These are phyloP conservation scores for Jaltomata sinuosa DNA, from an alignment of 257 asterid genomes.

Conservation along the genomic window DNA sequence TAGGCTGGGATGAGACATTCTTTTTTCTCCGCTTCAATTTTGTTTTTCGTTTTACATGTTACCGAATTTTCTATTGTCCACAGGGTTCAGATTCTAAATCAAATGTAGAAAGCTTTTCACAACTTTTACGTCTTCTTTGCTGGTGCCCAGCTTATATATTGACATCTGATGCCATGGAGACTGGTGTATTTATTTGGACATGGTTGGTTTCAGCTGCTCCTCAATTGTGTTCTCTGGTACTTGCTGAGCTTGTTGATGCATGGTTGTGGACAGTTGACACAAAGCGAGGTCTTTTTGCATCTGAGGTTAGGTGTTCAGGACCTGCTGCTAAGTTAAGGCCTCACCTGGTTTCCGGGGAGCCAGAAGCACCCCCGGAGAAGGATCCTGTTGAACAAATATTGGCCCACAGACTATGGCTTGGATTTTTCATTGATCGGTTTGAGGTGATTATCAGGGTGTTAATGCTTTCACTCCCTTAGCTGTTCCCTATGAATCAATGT, in stretches of 20 bases:
- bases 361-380: conserved; percentile 65
- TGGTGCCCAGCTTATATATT: conserved; percentile 99
- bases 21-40: neutral
- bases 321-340: conserved; percentile 98
- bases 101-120: conserved; percentile 77
- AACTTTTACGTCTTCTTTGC: conserved; percentile 97
- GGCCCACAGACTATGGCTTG: conserved; percentile 98
- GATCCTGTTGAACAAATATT: conserved; percentile 87
- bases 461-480: neutral
- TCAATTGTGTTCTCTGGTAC: conserved; percentile 88
- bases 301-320: conserved; percentile 66
- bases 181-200: conserved; percentile 95
- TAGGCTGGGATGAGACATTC: neutral
- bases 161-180: conserved; percentile 90
- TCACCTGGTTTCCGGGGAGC: conserved; percentile 96
- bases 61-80: neutral
- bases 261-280: conserved; percentile 99
- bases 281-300: conserved; percentile 94
- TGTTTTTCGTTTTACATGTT: conserved; percentile 6
- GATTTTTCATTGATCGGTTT: conserved; percentile 90
- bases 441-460: conserved; percentile 41
- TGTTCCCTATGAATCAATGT: neutral
- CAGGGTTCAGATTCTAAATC: conserved; percentile 79
- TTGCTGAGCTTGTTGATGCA: conserved; percentile 97
- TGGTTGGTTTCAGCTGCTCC: conserved; percentile 99